Evolutionary conservation across 208 protist species (phyloP), one percentile per base, ranked within the genome.

Genomic region (Trypanosoma rangeli): DNA sequence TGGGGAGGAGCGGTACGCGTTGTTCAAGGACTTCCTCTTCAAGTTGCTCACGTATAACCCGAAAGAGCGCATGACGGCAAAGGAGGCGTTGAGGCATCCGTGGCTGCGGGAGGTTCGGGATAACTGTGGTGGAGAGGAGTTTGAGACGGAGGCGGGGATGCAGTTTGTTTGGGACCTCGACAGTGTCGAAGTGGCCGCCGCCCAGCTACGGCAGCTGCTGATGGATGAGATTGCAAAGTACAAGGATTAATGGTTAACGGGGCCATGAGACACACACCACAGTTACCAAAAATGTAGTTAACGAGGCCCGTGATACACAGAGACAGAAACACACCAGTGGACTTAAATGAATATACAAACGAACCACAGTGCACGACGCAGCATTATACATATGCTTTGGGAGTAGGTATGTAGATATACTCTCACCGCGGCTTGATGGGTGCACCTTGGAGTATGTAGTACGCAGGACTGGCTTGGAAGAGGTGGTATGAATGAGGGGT

Each of bases 31-130:
- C 61, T 91, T 99, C 53, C 37, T 98, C 26, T 79, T 91, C 5
- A 74, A 80, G 20, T 84, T 99, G 71, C 85, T 99, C 26, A 20
- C 46, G 31, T 99, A 98, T 83, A 90, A 98, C 66, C 97, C 98
- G 20, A 60, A 56, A 26, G 87, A 97, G 75, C 90, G 98, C 42
- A 84, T 97, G 56, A 97, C 88, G 12, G 95, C 97, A n/a, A 90
- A 94, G 64, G 83, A 98, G 66, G 95, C 97, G 3, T 78, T 99
- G 49, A 64, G 68, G 28, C 87, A 95, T 62, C 78, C 83, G 20
- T 95, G 90, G 87, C 76, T 95, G 52, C 72, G 60, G 29, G 84
- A 87, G 54, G 70, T 89, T 33, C 68, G 76, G 33, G 68, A 68
- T 9, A 78, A 76, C 9, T 68, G 61, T 33, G 63, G 62, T 13